phyloP scores from a whole-genome alignment of 2,329 filamentous ascomycete species.

The Stemphylium lycopersici region DNA sequence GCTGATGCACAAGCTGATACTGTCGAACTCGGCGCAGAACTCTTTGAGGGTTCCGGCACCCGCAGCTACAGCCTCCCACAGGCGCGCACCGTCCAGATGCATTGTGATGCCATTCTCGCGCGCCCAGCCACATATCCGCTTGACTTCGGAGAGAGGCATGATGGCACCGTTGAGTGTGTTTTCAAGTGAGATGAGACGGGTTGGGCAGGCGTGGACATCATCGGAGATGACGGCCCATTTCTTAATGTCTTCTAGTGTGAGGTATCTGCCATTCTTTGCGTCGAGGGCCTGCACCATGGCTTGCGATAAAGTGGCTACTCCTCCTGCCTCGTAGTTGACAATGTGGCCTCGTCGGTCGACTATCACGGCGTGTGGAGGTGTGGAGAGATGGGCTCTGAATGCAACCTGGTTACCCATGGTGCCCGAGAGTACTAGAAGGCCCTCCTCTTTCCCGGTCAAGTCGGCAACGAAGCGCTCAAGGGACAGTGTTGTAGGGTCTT shows the following conservation, averaged over 20 bases:
- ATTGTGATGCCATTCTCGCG: conserved; percentile 67
- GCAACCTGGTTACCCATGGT: conserved; percentile 95
- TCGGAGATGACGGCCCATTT: conserved; percentile 68
- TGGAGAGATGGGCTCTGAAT: conserved; percentile 75
- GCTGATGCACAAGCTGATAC: conserved; percentile 77
- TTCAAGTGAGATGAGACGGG: conserved; percentile 80
- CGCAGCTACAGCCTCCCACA: conserved; percentile 81
- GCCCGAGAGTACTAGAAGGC: conserved; percentile 82
- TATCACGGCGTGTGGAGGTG: conserved; percentile 80
- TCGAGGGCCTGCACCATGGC: conserved; percentile 71
- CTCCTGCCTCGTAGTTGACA: conserved; percentile 70
- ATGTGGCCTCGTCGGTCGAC: conserved; percentile 83
- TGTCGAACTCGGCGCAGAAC: conserved; percentile 73
- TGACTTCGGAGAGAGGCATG: conserved; percentile 75
- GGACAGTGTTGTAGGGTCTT: conserved; percentile 77
- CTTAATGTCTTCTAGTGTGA: conserved; percentile 78
- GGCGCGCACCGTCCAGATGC: conserved; percentile 78
- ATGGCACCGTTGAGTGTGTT: conserved; percentile 84
- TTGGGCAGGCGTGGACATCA: conserved; percentile 80
- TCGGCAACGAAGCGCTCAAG: conserved; percentile 77
- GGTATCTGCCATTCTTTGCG: conserved; percentile 72
- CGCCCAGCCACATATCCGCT: conserved; percentile 72
- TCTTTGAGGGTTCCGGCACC: conserved; percentile 71
- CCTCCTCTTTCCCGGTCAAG: conserved; percentile 76
- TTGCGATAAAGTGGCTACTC: conserved; percentile 72